Percentiles rank a stretch among this genome's conserved stretches.
Conservation (phyloP, 2,329 filamentous ascomycete genomes). For the Fusarium dlaminii region DNA sequence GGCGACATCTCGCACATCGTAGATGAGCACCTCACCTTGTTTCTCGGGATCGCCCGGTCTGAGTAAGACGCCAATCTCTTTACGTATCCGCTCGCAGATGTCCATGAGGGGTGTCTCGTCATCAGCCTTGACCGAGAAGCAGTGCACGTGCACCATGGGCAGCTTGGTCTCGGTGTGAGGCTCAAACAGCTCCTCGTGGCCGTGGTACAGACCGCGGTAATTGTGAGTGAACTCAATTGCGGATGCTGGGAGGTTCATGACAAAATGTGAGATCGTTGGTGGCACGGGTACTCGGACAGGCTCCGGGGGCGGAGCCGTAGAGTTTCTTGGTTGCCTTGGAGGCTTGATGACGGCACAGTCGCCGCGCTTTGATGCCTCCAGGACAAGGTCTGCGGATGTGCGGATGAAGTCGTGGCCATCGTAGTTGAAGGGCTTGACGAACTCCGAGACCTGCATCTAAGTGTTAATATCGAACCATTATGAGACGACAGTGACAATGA, state of each 20-base stretch:
- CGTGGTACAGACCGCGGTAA: slow-evolving; percentile 78
- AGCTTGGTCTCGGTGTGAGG: slow-evolving; percentile 68
- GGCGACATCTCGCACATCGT: slow-evolving; percentile 85
- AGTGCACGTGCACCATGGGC: slow-evolving; percentile 92
- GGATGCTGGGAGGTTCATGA: slow-evolving; percentile 96
- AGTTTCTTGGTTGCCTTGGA: slow-evolving; percentile 51
- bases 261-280: slow-evolving; percentile 85
- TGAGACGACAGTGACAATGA: neutral
- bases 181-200: slow-evolving; percentile 71
- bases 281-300: slow-evolving; percentile 66
- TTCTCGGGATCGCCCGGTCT: slow-evolving; percentile 56
- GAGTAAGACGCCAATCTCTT: slow-evolving; percentile 53
- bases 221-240: slow-evolving; percentile 82
- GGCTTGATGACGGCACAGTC: slow-evolving; percentile 64
- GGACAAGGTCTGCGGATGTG: slow-evolving; percentile 69
- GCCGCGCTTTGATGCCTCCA: slow-evolving; percentile 59
- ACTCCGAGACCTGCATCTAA: slow-evolving; percentile 63
- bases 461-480: slow-evolving; percentile 9
- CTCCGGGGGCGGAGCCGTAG: slow-evolving; percentile 49
- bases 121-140: slow-evolving; percentile 85
- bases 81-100: slow-evolving; percentile 53
- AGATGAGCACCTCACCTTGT: slow-evolving; percentile 63
- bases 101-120: slow-evolving; percentile 72
- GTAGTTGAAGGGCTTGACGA: slow-evolving; percentile 80
- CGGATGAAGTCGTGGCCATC: slow-evolving; percentile 87